phyloP scores from a whole-genome alignment of 1,284 basidiomycete genomes.

The Exobasidium rhododendri region DNA sequence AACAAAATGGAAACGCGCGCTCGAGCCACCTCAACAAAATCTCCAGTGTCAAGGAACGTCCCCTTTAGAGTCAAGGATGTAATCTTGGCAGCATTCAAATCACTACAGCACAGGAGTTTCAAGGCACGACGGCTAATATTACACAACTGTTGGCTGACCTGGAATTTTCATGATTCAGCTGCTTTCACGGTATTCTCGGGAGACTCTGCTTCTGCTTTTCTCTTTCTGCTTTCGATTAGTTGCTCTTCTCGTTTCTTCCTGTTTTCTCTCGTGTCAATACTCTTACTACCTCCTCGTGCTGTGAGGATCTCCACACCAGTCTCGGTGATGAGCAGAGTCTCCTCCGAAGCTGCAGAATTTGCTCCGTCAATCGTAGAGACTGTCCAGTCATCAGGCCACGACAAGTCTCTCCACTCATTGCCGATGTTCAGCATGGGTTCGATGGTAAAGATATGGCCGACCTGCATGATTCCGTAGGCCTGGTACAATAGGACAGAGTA shows the following conservation, averaged over 20 bases:
- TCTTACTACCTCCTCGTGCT: constrained; percentile 42
- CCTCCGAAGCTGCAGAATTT: constrained; percentile 48
- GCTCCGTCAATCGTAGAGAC: constrained; percentile 47
- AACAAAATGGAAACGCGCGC: too few relatives aligned
- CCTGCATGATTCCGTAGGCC: constrained; percentile 50
- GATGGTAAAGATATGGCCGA: constrained; percentile 50
- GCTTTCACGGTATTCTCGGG: too few relatives aligned
- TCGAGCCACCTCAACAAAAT: too few relatives aligned
- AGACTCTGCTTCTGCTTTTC: constrained; percentile 4
- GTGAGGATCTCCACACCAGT: constrained; percentile 53
- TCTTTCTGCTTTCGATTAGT: neutral
- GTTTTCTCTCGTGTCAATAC: constrained; percentile 46
- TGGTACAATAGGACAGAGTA: neutral
- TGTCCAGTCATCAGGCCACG: constrained; percentile 54
- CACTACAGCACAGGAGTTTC: too few relatives aligned
- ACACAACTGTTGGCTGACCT: too few relatives aligned
- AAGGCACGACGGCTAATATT: too few relatives aligned
- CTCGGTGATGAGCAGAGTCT: constrained; percentile 51
- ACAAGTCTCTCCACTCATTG: constrained; percentile 37
- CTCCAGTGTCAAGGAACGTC: too few relatives aligned
- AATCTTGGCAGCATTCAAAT: too few relatives aligned
- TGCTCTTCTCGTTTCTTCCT: constrained; percentile 13
- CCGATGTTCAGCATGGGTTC: constrained; percentile 54
- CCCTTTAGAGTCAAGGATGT: too few relatives aligned
- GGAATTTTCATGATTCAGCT: too few relatives aligned